Percentiles rank a stretch among this genome's conserved stretches.
phyloP scores from a whole-genome alignment of 2,329 filamentous ascomycete species.

The Phyllachora maydis region DNA sequence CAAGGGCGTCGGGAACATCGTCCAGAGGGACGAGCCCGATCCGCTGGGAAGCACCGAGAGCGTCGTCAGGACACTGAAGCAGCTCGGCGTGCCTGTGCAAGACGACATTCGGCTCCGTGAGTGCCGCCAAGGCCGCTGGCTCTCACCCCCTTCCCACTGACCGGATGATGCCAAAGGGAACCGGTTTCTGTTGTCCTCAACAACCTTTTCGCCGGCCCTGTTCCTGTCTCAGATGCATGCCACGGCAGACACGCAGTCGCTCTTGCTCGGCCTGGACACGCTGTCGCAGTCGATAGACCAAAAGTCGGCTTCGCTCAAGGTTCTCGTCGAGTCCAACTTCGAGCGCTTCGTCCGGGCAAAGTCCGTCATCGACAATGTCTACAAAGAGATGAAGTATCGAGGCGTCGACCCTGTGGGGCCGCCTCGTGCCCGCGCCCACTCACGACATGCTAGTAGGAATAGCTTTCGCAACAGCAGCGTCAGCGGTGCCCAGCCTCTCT shows the following conservation, averaged over 20 bases:
- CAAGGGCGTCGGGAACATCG: conserved; percentile 49
- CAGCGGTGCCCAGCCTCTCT: conserved; percentile 14
- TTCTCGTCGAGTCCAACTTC: conserved; percentile 93
- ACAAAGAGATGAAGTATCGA: conserved; percentile 83
- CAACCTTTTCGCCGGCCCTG: conserved; percentile 77
- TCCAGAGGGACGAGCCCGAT: conserved; percentile 83
- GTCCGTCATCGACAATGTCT: conserved; percentile 95
- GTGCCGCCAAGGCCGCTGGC: conserved; percentile 11
- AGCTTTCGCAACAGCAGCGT: conserved; percentile 39
- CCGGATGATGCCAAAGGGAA: too few species aligned
- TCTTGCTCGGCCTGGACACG: conserved; percentile 66
- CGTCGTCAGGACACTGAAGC: conserved; percentile 61
- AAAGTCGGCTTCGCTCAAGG: conserved; percentile 91
- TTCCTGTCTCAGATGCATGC: conserved; percentile 88
- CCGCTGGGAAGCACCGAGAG: conserved; percentile 76
- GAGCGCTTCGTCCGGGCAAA: conserved; percentile 96
- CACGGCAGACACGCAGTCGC: conserved; percentile 59
- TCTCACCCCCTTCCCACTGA: too few species aligned
- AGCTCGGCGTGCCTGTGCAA: conserved; percentile 60
- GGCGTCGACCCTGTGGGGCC: conserved; percentile 28
- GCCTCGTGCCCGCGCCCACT: conserved; percentile 27
- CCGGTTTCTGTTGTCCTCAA: conserved; percentile 86
- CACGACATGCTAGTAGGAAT: conserved; percentile 45
- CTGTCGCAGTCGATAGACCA: conserved; percentile 88
- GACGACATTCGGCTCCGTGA: conserved; percentile 60